Conservation (phyloP, 169 alveolate species). For the Perkinsus chesapeaki region DNA sequence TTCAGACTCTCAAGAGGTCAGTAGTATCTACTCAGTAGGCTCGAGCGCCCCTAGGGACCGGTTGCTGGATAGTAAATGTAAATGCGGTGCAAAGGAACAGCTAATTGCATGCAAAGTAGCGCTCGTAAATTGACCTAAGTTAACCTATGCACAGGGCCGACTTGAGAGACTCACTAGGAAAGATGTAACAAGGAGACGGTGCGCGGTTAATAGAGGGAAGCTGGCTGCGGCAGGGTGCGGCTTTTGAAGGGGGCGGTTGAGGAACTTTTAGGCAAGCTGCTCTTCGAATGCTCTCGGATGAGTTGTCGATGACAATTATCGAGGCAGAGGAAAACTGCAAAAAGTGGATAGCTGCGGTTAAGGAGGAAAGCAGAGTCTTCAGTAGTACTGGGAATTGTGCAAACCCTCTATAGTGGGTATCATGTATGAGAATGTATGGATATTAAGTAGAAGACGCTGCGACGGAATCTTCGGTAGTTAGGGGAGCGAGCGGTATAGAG, state of each 20-base stretch:
- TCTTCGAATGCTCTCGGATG: not conserved
- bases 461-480: no score
- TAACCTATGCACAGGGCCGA: not conserved
- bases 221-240: not conserved
- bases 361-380: not conserved
- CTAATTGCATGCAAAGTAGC: not conserved
- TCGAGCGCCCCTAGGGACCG: not conserved
- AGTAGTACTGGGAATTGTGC: no score
- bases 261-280: not conserved
- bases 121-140: not conserved
- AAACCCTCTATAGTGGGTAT: no score
- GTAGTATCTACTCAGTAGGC: not conserved
- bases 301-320: not conserved
- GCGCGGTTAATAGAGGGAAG: not conserved
- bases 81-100: not conserved
- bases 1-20: not conserved
- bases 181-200: not conserved
- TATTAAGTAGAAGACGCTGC: no score
- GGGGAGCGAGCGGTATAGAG: no score
- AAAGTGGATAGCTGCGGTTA: not conserved
- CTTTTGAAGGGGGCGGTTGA: no score
- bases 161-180: not conserved
- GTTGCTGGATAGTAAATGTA: not conserved
- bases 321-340: not conserved
- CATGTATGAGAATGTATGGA: no score